Base-by-base conservation (phyloP, 352 stramenopile genomes). In the Globisporangium alternatum region DNA sequence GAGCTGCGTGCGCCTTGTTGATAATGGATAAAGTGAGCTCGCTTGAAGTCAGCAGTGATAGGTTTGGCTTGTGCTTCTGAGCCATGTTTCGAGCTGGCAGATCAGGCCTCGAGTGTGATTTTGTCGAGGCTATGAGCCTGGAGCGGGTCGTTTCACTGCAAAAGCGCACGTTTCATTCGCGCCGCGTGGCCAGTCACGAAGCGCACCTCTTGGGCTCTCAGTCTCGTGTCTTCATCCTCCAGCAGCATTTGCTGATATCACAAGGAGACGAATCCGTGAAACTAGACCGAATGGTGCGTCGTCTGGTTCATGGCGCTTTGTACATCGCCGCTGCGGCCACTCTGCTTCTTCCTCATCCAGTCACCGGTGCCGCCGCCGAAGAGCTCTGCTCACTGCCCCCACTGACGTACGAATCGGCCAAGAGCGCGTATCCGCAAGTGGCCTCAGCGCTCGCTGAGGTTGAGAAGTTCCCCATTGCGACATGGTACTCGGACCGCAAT, bases 401-500 rank as follows among this genome's bases (percentile, higher is more conserved):
- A 21, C 3, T 8, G 25, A 54, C 37, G 2, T 68, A 68, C 47
- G 64, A 52, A 10, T 9, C 35, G 6, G 77, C 77, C 39, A 79
- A 77, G 56, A 74, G 56, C 1, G 65, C 70, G 9, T 81, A 86
- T 45, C 73, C 79, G 19, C 37, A 71, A 13, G 56, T 81, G 17
- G 60, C 64, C 28, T 62, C 45, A 9, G 79, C 79, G 35, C 30
- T 88, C 22, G 54, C 70, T 25, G 73, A 74, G 22, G 49, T 87
- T 9, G 66, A 75, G 47, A 60, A 80, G 25, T 72, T 83, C 57
- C 71, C 75, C 9, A 77, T 81, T 31, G 73, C 75, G 53, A 77
- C 75, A 2, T 88, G 77, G 75, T 89, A 89, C 67, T 80, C 80
- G 22, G 80, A 89, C 56, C 75, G 80, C 5, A 17, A 21, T 22